phyloP scores from a whole-genome alignment of 306 rosid genomes.

The Cicer arietinum region DNA sequence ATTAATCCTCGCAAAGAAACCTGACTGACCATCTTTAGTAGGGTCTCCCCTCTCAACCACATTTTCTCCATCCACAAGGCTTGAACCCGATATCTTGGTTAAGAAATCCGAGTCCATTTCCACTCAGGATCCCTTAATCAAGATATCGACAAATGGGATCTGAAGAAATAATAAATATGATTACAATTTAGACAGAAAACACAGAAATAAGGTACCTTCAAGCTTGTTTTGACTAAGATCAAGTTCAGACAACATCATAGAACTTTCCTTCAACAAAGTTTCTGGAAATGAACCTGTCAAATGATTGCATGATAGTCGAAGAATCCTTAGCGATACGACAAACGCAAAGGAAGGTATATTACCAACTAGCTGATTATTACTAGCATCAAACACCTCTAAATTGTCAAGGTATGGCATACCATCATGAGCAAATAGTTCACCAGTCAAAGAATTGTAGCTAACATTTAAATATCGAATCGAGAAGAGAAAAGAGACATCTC shows the following conservation, averaged over 20 bases:
- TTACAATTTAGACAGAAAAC: background rate
- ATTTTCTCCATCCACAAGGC: no score
- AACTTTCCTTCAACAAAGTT: constrained; percentile 73
- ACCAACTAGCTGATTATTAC: constrained; percentile 68
- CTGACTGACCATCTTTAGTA: no score
- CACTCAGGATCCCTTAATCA: no score
- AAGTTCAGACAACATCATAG: constrained; percentile 74
- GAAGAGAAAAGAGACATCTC: constrained; percentile 57
- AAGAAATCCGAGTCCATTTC: no score
- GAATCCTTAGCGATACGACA: constrained; percentile 71
- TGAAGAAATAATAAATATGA: background rate
- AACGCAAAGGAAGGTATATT: constrained; percentile 70
- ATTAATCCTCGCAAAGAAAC: no score
- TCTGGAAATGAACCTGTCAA: constrained; percentile 68
- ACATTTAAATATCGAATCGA: constrained; percentile 66
- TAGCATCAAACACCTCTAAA: constrained; percentile 84
- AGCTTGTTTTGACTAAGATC: constrained; percentile 79
- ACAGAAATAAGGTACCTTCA: constrained; percentile 58
- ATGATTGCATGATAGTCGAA: constrained; percentile 68
- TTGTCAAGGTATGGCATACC: constrained; percentile 82
- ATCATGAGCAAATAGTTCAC: constrained; percentile 79
- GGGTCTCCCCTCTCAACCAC: no score
- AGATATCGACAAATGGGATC: background rate
- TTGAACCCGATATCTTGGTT: no score
- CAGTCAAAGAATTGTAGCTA: constrained; percentile 69